phyloP scores from a whole-genome alignment of 2,329 filamentous ascomycete species.

The Fusarium armeniacum region DNA sequence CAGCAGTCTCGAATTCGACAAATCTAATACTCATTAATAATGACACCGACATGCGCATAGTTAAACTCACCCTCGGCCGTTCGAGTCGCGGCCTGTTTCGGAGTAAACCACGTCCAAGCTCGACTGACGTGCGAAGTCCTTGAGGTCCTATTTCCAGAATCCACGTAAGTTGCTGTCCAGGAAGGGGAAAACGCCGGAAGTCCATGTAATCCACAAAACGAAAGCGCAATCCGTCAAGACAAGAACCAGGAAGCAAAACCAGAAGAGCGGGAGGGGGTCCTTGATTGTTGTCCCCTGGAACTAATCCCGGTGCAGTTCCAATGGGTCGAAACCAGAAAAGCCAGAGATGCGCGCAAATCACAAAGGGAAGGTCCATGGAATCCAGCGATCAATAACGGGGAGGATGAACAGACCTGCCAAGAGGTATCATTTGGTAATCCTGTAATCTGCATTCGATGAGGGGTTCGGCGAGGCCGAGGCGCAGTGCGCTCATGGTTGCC shows the following conservation, averaged over 20 bases:
- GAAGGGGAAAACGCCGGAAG: constrained; percentile 53
- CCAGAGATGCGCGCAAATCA: constrained; percentile 52
- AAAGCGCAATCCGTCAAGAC: constrained; percentile 57
- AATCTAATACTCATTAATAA: constrained; percentile 71
- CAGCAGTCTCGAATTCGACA: constrained; percentile 95
- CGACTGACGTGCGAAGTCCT: constrained; percentile 98
- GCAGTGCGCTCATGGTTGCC: constrained; percentile 69
- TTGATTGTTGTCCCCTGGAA: constrained; percentile 50
- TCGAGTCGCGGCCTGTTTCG: constrained; percentile 73
- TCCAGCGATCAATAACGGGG: constrained; percentile 69
- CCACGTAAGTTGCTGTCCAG: constrained; percentile 83
- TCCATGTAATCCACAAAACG: constrained; percentile 56
- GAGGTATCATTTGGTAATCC: constrained; percentile 98
- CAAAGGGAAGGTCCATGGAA: constrained; percentile 56
- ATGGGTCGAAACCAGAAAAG: constrained; percentile 50
- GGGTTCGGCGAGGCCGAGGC: constrained; percentile 89
- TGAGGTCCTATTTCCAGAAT: constrained; percentile 92
- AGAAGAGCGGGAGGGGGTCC: constrained; percentile 46
- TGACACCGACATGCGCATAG: neutral
- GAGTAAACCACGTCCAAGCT: constrained; percentile 98
- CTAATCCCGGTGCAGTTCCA: constrained; percentile 48
- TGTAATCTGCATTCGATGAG: constrained; percentile 97
- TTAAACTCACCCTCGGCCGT: constrained; percentile 85
- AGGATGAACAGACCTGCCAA: constrained; percentile 96
- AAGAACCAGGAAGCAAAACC: constrained; percentile 52